phyloP scores from a whole-genome alignment of 257 asterid species.

The Echites panduratus region DNA sequence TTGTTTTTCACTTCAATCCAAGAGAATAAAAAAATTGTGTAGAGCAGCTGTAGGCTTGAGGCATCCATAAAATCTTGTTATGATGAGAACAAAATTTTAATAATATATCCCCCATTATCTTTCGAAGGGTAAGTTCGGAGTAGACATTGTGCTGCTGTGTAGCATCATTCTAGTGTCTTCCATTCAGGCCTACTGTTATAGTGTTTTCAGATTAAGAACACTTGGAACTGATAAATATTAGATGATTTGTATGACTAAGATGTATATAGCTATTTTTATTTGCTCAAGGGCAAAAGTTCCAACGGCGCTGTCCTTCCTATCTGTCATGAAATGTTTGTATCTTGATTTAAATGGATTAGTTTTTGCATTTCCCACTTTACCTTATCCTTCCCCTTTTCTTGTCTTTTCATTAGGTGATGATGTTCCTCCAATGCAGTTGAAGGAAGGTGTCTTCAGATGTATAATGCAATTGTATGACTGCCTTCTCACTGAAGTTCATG shows the following conservation, averaged over 20 bases:
- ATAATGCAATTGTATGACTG: conserved; percentile 92
- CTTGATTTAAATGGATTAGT: not conserved
- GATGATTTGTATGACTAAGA: not conserved
- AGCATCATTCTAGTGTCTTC: not conserved
- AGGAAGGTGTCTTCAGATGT: conserved; percentile 95
- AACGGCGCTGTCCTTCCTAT: not conserved
- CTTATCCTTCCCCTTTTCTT: conserved; percentile 6
- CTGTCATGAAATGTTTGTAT: not conserved
- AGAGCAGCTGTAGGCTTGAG: not conserved
- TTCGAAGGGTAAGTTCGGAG: not conserved
- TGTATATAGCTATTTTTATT: not conserved
- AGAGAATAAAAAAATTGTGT: not conserved
- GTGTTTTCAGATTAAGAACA: not conserved
- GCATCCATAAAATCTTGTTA: not conserved
- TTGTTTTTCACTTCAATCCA: not conserved
- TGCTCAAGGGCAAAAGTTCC: too few species aligned
- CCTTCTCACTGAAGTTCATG: conserved; percentile 97
- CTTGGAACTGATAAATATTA: conserved; percentile 1
- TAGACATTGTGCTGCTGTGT: not conserved
- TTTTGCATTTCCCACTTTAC: not conserved
- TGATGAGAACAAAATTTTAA: not conserved
- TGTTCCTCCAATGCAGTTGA: conserved; percentile 96
- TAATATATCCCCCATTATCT: not conserved
- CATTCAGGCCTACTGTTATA: not conserved
- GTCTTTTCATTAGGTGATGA: conserved; percentile 66